These are phyloP conservation scores for Lignosus rhinocerotis DNA, from an alignment of 1,284 basidiomycete species.

Conservation along the genomic window DNA sequence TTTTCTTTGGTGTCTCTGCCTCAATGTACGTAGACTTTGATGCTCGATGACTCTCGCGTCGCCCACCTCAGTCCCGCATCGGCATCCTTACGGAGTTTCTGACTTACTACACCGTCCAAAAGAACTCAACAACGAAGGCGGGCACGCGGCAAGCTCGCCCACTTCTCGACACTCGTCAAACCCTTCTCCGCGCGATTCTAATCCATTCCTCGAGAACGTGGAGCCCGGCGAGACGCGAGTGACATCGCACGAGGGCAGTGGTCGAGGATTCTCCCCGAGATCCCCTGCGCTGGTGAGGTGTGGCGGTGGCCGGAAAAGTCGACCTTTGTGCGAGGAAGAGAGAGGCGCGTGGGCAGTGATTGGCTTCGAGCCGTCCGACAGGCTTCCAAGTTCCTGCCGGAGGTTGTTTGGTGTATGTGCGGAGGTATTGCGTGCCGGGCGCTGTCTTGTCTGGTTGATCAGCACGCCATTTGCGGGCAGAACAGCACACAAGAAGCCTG, in stretches of 20 bases:
- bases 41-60: too few relatives aligned
- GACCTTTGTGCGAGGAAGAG: background rate
- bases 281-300: constrained; percentile 6
- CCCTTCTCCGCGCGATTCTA: background rate
- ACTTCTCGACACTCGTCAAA: background rate
- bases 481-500: too few relatives aligned
- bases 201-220: constrained; percentile 1
- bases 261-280: constrained; percentile 2
- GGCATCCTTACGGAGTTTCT: too few relatives aligned
- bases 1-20: too few relatives aligned
- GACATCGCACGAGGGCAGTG: background rate
- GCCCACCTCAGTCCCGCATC: too few relatives aligned
- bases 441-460: too few relatives aligned
- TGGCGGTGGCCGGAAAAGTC: background rate
- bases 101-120: too few relatives aligned
- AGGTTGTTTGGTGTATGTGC: background rate
- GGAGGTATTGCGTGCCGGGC: too few relatives aligned
- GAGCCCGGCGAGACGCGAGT: background rate
- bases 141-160: background rate
- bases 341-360: background rate
- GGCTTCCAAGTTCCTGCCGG: background rate
- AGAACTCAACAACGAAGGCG: background rate
- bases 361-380: background rate
- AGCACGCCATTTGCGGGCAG: too few relatives aligned
- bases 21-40: too few relatives aligned